Conservation (phyloP, 2,329 filamentous ascomycete genomes). For the Alternaria viburni region DNA sequence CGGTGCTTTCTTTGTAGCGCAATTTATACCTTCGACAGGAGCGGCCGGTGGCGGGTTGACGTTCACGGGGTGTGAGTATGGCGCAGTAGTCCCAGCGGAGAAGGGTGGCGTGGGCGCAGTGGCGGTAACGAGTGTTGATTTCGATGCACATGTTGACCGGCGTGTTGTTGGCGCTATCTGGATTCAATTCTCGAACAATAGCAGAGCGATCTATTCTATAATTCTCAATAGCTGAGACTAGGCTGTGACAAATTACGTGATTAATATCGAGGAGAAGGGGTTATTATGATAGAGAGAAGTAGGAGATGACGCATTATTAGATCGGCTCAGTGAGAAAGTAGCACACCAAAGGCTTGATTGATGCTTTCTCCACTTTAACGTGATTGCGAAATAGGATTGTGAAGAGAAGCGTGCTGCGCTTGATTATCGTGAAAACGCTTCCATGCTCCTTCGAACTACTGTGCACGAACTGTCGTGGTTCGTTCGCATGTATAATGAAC, state of each 20-base stretch:
- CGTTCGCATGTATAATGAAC: no score
- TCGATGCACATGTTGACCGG: constrained; percentile 19
- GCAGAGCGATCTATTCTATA: neutral
- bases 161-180: neutral
- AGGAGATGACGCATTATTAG: no score
- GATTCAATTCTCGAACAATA: neutral
- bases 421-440: neutral
- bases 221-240: neutral
- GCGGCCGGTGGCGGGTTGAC: constrained; percentile 6
- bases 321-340: neutral
- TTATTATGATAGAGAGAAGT: no score
- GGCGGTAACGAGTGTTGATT: constrained; percentile 9
- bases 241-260: neutral
- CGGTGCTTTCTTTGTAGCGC: constrained; percentile 4
- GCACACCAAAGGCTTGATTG: neutral
- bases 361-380: neutral
- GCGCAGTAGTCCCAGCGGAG: constrained; percentile 21
- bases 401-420: neutral
- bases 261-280: neutral
- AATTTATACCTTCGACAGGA: constrained; percentile 11
- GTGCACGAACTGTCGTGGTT: neutral
- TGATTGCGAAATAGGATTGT: neutral
- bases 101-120: constrained; percentile 17
- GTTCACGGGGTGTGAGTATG: neutral
- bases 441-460: neutral